Evolutionary conservation across 192 early-diverging fungal species (phyloP).

Genomic region (Linnemannia hyalina): DNA sequence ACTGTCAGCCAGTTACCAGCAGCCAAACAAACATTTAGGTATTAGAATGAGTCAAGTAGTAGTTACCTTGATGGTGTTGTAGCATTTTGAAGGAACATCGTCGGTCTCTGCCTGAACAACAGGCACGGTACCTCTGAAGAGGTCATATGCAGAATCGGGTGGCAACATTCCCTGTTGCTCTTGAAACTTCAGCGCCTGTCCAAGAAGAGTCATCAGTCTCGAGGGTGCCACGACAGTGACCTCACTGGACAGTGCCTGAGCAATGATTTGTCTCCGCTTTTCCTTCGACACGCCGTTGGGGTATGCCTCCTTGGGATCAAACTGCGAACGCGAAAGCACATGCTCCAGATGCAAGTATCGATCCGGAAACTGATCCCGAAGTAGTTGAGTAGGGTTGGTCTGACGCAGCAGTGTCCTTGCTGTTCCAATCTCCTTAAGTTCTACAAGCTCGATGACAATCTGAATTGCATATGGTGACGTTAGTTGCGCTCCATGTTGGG

Average conservation of each 20-base stretch:
- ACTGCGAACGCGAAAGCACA: slow-evolving; percentile 75
- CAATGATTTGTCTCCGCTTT: slow-evolving; percentile 80
- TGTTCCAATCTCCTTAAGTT: slow-evolving; percentile 84
- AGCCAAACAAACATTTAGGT: not conserved
- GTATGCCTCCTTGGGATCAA: slow-evolving; percentile 84
- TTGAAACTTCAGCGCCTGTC: slow-evolving; percentile 93
- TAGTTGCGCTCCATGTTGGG: not conserved
- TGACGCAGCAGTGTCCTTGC: slow-evolving; percentile 88
- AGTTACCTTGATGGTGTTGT: slow-evolving; percentile 86
- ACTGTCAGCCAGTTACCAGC: not conserved
- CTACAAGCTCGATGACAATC: slow-evolving; percentile 90
- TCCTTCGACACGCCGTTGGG: slow-evolving; percentile 74
- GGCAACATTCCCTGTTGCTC: slow-evolving; percentile 81
- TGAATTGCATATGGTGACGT: slow-evolving; percentile 21
- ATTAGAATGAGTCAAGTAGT: not conserved
- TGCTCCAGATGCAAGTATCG: slow-evolving; percentile 88
- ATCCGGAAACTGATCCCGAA: slow-evolving; percentile 81
- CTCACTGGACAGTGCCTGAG: slow-evolving; percentile 73
- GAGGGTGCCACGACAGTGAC: slow-evolving; percentile 81
- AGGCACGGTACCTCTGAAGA: slow-evolving; percentile 82
- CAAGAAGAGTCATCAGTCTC: slow-evolving; percentile 86
- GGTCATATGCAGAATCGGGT: slow-evolving; percentile 78
- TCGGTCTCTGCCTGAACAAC: slow-evolving; percentile 80
- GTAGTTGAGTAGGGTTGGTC: slow-evolving; percentile 91
- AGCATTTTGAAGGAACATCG: slow-evolving; percentile 73